Percentiles rank a stretch among this genome's conserved stretches.
Evolutionary conservation across 2,329 filamentous ascomycete species (phyloP).

Genomic region (Pyrenophora graminea): DNA sequence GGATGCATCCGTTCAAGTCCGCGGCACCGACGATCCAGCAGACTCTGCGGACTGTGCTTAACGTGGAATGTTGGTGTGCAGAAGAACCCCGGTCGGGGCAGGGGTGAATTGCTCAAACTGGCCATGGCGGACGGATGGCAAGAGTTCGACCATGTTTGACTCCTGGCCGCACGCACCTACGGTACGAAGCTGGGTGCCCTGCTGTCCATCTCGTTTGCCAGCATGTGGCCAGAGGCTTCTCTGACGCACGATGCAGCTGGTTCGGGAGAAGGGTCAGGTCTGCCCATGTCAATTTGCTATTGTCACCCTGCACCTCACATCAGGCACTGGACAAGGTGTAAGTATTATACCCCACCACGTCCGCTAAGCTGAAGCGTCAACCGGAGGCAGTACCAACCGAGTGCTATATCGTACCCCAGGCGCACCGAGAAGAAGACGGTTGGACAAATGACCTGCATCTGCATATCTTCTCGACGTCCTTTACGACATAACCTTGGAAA

Average conservation of each 20-base stretch:
- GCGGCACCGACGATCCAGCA: constrained; percentile 43
- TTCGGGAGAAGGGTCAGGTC: constrained; percentile 36
- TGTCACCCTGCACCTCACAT: constrained; percentile 39
- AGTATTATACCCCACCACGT: constrained; percentile 42
- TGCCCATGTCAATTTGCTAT: constrained; percentile 40
- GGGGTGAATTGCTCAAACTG: constrained; percentile 35
- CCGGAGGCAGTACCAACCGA: constrained; percentile 38
- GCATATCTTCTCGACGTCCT: constrained; percentile 34
- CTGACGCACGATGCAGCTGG: constrained; percentile 44
- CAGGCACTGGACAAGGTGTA: constrained; percentile 34
- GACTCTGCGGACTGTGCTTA: constrained; percentile 43
- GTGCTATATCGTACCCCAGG: constrained; percentile 45
- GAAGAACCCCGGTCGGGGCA: constrained; percentile 23
- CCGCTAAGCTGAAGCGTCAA: constrained; percentile 36
- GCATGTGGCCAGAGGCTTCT: constrained; percentile 40
- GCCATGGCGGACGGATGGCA: constrained; percentile 31
- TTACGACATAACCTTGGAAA: constrained; percentile 32
- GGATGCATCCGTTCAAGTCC: constrained; percentile 42
- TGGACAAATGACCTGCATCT: constrained; percentile 40
- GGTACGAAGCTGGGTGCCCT: constrained; percentile 31
- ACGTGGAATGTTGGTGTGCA: constrained; percentile 42
- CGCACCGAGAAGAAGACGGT: constrained; percentile 39
- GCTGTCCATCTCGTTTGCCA: constrained; percentile 43
- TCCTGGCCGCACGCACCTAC: constrained; percentile 29
- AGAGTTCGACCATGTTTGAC: constrained; percentile 25